These are phyloP conservation scores for Cadophora sp. DNA, from an alignment of 2,329 filamentous ascomycete genomes.

Conservation along the genomic window DNA sequence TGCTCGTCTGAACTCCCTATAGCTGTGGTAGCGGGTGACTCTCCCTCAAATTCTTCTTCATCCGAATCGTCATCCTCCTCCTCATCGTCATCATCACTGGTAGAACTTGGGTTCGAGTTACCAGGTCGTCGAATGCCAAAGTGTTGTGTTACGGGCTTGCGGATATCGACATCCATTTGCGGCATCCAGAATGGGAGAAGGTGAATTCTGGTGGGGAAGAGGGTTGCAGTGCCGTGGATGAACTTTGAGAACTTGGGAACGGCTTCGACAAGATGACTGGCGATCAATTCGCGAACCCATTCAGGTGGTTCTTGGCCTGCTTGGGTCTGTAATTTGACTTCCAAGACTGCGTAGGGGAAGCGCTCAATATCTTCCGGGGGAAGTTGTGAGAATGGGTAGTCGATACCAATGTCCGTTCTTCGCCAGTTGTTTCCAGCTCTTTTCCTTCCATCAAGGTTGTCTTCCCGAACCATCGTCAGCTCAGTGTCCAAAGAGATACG, in stretches of 20 bases:
- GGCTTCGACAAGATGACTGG: slow-evolving; percentile 96
- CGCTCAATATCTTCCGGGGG: slow-evolving; percentile 84
- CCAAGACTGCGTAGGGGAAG: slow-evolving; percentile 94
- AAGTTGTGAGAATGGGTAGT: slow-evolving; percentile 91
- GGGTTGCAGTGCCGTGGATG: slow-evolving; percentile 88
- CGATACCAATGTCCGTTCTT: slow-evolving; percentile 95
- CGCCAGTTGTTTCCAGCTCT: slow-evolving; percentile 92
- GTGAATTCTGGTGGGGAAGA: slow-evolving; percentile 88
- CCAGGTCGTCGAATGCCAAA: slow-evolving; percentile 89
- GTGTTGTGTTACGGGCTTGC: slow-evolving; percentile 85
- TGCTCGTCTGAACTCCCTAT: slow-evolving; percentile 34
- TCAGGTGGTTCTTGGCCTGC: slow-evolving; percentile 92
- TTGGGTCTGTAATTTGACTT: slow-evolving; percentile 98
- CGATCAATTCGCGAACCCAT: slow-evolving; percentile 93
- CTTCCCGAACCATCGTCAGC: slow-evolving; percentile 91
- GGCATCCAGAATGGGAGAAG: slow-evolving; percentile 97
- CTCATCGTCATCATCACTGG: slow-evolving; percentile 78
- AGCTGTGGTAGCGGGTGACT: slow-evolving; percentile 23
- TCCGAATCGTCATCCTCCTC: slow-evolving; percentile 75
- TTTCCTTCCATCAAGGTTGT: slow-evolving; percentile 83
- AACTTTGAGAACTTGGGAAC: slow-evolving; percentile 99
- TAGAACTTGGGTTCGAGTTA: slow-evolving; percentile 76
- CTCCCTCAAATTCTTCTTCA: slow-evolving; percentile 51
- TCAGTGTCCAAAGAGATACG: slow-evolving; percentile 97
- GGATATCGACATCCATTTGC: slow-evolving; percentile 97